Evolutionary conservation across 202 grass and related monocot genomes (phyloP).

Genomic region (Panicum virgatum): DNA sequence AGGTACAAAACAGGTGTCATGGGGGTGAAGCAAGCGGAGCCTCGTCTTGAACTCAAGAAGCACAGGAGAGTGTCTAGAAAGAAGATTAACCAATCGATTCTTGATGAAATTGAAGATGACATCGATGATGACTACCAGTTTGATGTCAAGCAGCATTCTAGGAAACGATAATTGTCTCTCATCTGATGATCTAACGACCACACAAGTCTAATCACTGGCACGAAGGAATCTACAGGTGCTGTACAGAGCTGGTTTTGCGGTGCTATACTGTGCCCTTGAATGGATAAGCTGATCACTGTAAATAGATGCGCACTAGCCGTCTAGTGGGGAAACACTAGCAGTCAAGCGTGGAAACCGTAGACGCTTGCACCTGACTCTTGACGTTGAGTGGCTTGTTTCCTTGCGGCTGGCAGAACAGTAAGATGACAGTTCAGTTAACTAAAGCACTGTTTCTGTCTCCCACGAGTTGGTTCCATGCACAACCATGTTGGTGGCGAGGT

Average conservation of each 20-base stretch:
- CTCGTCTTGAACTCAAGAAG: conserved; percentile 74
- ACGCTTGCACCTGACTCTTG: too few relatives aligned
- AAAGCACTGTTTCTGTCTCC: too few relatives aligned
- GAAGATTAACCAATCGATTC: conserved; percentile 72
- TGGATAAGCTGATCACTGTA: background rate
- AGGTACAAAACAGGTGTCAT: conserved; percentile 86
- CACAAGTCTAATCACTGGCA: too few relatives aligned
- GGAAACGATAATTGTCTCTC: conserved; percentile 22
- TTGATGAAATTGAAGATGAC: conserved; percentile 63
- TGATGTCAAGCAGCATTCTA: conserved; percentile 41
- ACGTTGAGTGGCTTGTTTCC: too few relatives aligned
- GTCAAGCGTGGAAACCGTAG: too few relatives aligned
- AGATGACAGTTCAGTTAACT: too few relatives aligned
- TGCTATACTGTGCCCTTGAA: background rate
- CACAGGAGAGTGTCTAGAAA: conserved; percentile 86
- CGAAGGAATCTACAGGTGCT: conserved; percentile 4
- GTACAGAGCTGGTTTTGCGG: conserved; percentile 39
- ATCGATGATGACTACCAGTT: conserved; percentile 57
- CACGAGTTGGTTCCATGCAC: too few relatives aligned
- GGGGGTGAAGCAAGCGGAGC: conserved; percentile 87
- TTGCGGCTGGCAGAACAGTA: too few relatives aligned
- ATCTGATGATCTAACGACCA: conserved; percentile 44
- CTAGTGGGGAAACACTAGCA: too few relatives aligned
- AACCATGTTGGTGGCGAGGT: too few relatives aligned
- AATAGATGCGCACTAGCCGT: too few relatives aligned